A percentile compares a stretch with the other conserved stretches of the same genome.
These are phyloP conservation scores for Endothia cerciana DNA, from an alignment of 2,329 filamentous ascomycete genomes.

Conservation along the genomic window DNA sequence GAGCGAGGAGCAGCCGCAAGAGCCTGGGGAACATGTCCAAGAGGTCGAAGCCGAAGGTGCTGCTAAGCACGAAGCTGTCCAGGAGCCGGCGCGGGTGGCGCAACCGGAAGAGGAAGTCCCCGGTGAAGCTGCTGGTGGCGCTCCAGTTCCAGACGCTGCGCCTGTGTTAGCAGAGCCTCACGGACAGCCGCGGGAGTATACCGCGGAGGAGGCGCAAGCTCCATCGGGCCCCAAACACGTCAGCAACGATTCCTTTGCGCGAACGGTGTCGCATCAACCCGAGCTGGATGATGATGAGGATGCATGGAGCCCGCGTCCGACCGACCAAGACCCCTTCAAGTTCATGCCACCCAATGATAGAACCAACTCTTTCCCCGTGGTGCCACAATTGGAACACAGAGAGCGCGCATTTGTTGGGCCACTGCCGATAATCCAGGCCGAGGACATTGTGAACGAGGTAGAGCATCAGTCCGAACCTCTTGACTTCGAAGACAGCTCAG, in stretches of 20 bases:
- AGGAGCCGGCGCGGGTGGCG: slow-evolving; percentile 7
- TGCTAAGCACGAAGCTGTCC: slow-evolving; percentile 5
- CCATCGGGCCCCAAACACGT: slow-evolving; percentile 53
- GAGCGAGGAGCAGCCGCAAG: slow-evolving; percentile 14
- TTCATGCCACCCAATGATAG: slow-evolving; percentile 61
- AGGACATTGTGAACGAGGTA: slow-evolving; percentile 56
- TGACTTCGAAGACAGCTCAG: slow-evolving; percentile 40
- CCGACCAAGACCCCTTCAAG: slow-evolving; percentile 61
- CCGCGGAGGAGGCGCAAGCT: slow-evolving; percentile 24
- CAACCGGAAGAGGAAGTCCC: slow-evolving; percentile 13
- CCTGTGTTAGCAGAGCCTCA: not conserved
- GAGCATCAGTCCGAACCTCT: slow-evolving; percentile 53
- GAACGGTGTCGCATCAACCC: slow-evolving; percentile 66
- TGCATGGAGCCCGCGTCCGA: slow-evolving; percentile 58
- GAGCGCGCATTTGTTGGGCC: slow-evolving; percentile 42
- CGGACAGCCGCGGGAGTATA: slow-evolving; percentile 22
- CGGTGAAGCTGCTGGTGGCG: not conserved
- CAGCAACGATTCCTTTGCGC: slow-evolving; percentile 66
- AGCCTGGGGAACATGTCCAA: not conserved
- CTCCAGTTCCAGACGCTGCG: slow-evolving; percentile 4
- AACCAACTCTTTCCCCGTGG: slow-evolving; percentile 66
- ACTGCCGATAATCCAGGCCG: slow-evolving; percentile 54
- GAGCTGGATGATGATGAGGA: slow-evolving; percentile 62
- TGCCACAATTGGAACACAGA: slow-evolving; percentile 48
- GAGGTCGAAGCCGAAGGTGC: not conserved